A percentile compares a stretch with the other conserved stretches of the same genome.
Evolutionary conservation across 768 basidiomycete genomes (phyloP).

Genomic region (Termitomyces sp.): DNA sequence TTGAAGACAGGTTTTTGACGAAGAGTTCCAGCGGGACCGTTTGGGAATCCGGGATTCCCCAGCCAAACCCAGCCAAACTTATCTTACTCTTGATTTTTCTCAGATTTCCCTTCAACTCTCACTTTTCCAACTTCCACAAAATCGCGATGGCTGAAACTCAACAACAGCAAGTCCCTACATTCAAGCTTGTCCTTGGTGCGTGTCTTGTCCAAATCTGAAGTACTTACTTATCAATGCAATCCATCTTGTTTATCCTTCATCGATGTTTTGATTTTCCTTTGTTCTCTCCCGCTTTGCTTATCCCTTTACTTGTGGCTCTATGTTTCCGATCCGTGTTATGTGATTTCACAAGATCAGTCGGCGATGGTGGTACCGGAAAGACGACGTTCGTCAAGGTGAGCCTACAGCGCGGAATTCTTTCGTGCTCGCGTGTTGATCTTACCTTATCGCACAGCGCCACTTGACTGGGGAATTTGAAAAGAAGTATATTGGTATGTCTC

Average conservation of each 20-base stretch:
- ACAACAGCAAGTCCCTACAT: slow-evolving; percentile 63
- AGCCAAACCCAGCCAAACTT: slow-evolving; percentile 29
- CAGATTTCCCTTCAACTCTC: slow-evolving; percentile 19
- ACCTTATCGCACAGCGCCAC: slow-evolving; percentile 62
- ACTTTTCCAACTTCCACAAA: slow-evolving; percentile 8
- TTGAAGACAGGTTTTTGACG: not conserved
- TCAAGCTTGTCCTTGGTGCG: slow-evolving; percentile 98
- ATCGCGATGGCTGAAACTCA: slow-evolving; percentile 18
- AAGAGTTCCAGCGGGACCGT: not conserved
- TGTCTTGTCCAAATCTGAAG: slow-evolving; percentile 7
- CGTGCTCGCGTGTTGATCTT: slow-evolving; percentile 57
- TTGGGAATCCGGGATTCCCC: slow-evolving; percentile 28
- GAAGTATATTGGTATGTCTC: slow-evolving; percentile 89
- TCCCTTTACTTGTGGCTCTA: not conserved
- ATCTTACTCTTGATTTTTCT: slow-evolving; percentile 26
- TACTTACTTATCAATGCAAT: slow-evolving; percentile 22
- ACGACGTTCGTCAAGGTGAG: slow-evolving; percentile 96
- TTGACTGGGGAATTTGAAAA: slow-evolving; percentile 99
- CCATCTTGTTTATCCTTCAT: slow-evolving; percentile 34
- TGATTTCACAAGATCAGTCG: slow-evolving; percentile 45
- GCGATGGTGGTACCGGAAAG: slow-evolving; percentile 96
- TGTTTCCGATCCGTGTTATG: slow-evolving; percentile 16
- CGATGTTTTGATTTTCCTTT: slow-evolving; percentile 37
- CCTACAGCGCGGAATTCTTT: slow-evolving; percentile 15
- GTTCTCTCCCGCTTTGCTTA: slow-evolving; percentile 9